Percentiles rank a stretch among this genome's conserved stretches.
These are phyloP conservation scores for Penicillium paxilli DNA, from an alignment of 495 filamentous ascomycete species.

Conservation along the genomic window DNA sequence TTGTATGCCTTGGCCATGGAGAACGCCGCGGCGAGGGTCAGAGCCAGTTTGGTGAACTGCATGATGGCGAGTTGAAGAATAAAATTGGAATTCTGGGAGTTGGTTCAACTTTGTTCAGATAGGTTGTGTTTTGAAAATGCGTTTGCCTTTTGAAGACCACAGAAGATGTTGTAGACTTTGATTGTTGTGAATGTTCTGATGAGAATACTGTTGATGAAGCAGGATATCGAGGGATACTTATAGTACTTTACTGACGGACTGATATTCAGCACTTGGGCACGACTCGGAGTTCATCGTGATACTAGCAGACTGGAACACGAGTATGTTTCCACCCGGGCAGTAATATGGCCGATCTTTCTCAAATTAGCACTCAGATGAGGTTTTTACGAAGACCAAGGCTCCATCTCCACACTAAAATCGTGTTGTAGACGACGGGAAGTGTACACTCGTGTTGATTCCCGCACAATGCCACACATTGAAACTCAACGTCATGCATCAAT, in stretches of 20 bases:
- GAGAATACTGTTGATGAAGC: not conserved
- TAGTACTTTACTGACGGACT: not conserved
- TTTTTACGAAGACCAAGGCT: not conserved
- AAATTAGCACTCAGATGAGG: constrained; percentile 4
- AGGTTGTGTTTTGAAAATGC: not conserved
- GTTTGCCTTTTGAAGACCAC: not conserved
- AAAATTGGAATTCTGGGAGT: not conserved
- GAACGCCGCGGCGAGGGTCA: constrained; percentile 11
- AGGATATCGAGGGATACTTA: constrained; percentile 5
- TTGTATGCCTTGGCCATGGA: constrained; percentile 14
- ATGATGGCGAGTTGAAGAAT: constrained; percentile 1
- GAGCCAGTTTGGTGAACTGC: constrained; percentile 14
- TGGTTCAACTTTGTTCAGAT: not conserved
- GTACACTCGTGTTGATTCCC: not conserved
- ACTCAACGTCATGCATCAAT: too few relatives aligned
- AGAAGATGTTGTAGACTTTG: not conserved
- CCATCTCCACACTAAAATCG: not conserved
- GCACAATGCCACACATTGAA: not conserved
- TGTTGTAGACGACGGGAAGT: not conserved
- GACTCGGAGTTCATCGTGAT: too few relatives aligned
- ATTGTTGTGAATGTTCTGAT: not conserved
- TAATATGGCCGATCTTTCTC: not conserved
- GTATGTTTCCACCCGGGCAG: too few relatives aligned
- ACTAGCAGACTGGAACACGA: too few relatives aligned
- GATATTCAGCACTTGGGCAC: constrained; percentile 7